phyloP scores from a whole-genome alignment of 1,139 yeast genomes.

The Suhomyces panamericanus region DNA sequence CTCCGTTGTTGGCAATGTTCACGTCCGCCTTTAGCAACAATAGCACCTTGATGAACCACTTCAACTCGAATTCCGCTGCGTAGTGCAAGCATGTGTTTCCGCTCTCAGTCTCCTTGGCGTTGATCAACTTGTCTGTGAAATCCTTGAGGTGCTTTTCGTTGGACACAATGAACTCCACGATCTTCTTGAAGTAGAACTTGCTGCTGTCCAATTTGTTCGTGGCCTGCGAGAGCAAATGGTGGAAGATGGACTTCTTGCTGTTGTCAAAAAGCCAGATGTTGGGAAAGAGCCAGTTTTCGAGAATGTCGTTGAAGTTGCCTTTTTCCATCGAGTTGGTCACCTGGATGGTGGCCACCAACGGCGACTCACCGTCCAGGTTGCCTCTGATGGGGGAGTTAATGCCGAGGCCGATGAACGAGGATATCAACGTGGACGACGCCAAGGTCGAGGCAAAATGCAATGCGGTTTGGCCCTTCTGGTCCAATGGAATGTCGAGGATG shows the following conservation, averaged over 20 bases:
- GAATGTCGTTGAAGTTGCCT: constrained; percentile 39
- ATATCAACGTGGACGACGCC: constrained; percentile 41
- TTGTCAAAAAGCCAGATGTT: constrained; percentile 39
- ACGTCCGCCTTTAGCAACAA: constrained; percentile 87
- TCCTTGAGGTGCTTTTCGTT: constrained; percentile 56
- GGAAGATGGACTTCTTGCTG: constrained; percentile 38
- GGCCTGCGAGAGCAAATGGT: constrained; percentile 35
- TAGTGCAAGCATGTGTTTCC: constrained; percentile 90
- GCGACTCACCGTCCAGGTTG: constrained; percentile 41
- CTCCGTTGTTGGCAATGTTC: constrained; percentile 74
- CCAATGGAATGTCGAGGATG: constrained; percentile 41
- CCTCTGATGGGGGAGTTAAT: constrained; percentile 47
- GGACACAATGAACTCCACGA: constrained; percentile 76
- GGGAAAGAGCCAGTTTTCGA: constrained; percentile 40
- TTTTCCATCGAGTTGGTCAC: constrained; percentile 50
- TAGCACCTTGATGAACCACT: constrained; percentile 75
- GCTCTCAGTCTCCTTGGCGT: constrained; percentile 68
- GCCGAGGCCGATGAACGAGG: constrained; percentile 37
- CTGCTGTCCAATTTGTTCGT: constrained; percentile 33
- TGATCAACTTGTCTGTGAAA: constrained; percentile 65
- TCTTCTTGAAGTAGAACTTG: constrained; percentile 72
- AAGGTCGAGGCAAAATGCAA: constrained; percentile 49
- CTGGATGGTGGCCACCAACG: constrained; percentile 41
- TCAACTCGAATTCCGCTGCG: constrained; percentile 86
- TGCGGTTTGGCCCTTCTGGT: constrained; percentile 45